Base-by-base conservation (phyloP, 1,284 basidiomycete genomes). In the Cerrena zonata region DNA sequence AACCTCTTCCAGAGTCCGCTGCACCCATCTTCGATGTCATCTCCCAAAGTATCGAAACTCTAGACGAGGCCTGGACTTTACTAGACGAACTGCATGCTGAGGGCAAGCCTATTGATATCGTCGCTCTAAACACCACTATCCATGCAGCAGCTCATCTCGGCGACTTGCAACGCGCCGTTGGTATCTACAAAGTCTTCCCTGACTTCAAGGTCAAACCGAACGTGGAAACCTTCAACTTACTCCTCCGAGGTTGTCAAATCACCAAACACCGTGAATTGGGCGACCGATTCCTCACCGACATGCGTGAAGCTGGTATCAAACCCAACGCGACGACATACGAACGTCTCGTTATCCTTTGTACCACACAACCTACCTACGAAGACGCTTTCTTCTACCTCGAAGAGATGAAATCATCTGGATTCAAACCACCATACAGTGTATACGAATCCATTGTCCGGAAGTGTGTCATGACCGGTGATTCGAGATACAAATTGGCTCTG, bases 331-430 rank as follows among this genome's bases (percentile, higher is more conserved):
- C 69, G 41, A 89, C 83, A 3, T 91, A 84, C 66, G 78, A 82
- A 56, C 70, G 74, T 36, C 74, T 91, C 66, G 78, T 93, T 54
- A 58, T 70, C 13, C 75, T 93, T 2, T 85, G 81, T 61, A 73
- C 91, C 19, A 82, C 82, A 1, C 85, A 89, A 60, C 64, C 76
- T 12, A 73, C 70, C 2, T 94, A 91, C 66, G 90, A 93, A 61
- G 86, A 91, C 59, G 89, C 90, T 0, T 94, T 94, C 70, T 86
- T 82, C 66, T 91, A 89, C 65, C 76, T 94, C 26, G 90, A 93
- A 63, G 85, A 90, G 70, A 89, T 91, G 85, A 92, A 93, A 66
- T 67, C 72, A 0, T 75, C 75, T 44, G 73, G 73, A 12, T 71
- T 80, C 62, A 63, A 72, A 30, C 89, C 90, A 2, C 65, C 79